Percentiles rank a stretch among this genome's conserved stretches.
Evolutionary conservation across 2,329 filamentous ascomycete species (phyloP).

Genomic region (Orbilia ellipsospora): DNA sequence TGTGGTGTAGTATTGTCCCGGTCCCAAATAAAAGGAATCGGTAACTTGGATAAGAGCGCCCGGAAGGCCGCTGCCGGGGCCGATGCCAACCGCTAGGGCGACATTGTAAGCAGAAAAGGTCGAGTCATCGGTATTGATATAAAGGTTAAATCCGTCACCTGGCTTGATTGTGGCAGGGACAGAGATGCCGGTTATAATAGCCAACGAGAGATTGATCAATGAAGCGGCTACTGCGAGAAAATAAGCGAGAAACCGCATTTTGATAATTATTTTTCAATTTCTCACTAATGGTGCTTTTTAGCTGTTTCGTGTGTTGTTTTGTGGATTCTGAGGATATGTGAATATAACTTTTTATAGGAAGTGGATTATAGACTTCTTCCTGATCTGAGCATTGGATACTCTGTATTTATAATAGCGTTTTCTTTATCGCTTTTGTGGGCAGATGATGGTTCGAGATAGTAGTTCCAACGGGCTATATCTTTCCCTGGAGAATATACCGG

Average conservation of each 20-base stretch:
- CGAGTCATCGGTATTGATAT: constrained; percentile 56
- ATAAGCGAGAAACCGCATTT: constrained; percentile 40
- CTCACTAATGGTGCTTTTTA: no score
- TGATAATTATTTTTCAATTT: neutral
- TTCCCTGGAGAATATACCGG: no score
- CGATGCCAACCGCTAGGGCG: constrained; percentile 55
- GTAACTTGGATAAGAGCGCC: constrained; percentile 49
- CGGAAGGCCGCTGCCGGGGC: constrained; percentile 43
- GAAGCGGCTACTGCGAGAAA: constrained; percentile 19
- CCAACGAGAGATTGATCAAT: constrained; percentile 45
- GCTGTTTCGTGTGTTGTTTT: no score
- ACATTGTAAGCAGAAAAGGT: constrained; percentile 57
- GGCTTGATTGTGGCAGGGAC: constrained; percentile 56
- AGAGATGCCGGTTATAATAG: constrained; percentile 57
- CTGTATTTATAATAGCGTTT: no score
- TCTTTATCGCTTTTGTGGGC: no score
- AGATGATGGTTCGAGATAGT: no score
- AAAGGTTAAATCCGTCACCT: constrained; percentile 56
- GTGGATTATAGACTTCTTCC: no score
- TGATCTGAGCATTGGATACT: no score
- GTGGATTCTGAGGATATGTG: no score
- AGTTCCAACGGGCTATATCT: no score
- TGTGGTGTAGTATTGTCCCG: constrained; percentile 40
- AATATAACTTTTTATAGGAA: no score
- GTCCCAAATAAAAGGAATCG: constrained; percentile 56